A percentile compares a stretch with the other conserved stretches of the same genome.
phyloP scores from a whole-genome alignment of 345 rosid genomes.

The Bretschneidera sinensis region DNA sequence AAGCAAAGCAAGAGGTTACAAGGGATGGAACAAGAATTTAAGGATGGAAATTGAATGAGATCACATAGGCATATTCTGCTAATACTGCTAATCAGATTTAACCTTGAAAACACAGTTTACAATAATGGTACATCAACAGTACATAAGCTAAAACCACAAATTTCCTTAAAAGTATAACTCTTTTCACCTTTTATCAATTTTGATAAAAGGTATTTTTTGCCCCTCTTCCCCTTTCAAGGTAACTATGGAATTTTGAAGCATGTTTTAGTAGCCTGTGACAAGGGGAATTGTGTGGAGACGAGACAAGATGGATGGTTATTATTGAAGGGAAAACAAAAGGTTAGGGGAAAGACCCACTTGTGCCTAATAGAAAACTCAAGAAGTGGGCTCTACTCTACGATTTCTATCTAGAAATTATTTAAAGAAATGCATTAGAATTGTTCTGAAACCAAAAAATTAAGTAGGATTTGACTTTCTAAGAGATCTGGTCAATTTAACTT shows the following conservation, averaged over 20 bases:
- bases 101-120: constrained; percentile 9
- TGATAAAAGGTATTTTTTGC: constrained; percentile 16
- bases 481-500: constrained; percentile 19
- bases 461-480: constrained; percentile 30
- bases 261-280: constrained; percentile 23
- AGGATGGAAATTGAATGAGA: constrained; percentile 19
- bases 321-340: constrained; percentile 18
- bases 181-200: constrained; percentile 9
- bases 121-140: constrained; percentile 13
- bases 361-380: constrained; percentile 8
- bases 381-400: constrained; percentile 15
- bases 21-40: constrained; percentile 5
- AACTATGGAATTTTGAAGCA: constrained; percentile 28
- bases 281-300: constrained; percentile 27
- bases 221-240: constrained; percentile 13
- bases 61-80: constrained; percentile 12
- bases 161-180: constrained; percentile 2
- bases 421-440: constrained; percentile 13
- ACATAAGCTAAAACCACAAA: constrained; percentile 11
- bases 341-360: constrained; percentile 24
- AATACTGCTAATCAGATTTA: constrained; percentile 15
- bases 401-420: neutral
- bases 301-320: constrained; percentile 34
- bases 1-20: constrained; percentile 9
- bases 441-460: constrained; percentile 20